phyloP scores from a whole-genome alignment of 2,329 filamentous ascomycete genomes.

The Venturia nashicola region DNA sequence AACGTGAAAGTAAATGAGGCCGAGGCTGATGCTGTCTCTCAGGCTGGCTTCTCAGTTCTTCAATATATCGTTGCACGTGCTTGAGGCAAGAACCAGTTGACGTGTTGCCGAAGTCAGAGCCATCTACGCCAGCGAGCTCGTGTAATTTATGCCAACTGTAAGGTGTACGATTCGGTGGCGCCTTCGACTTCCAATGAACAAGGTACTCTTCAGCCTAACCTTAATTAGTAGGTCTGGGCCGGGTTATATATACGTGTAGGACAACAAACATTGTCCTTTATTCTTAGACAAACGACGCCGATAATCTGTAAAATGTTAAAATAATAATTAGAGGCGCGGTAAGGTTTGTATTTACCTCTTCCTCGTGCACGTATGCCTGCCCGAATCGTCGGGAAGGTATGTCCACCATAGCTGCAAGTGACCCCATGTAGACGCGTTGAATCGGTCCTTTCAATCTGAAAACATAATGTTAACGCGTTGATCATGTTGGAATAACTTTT shows the following conservation, averaged over 20 bases:
- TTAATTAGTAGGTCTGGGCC: constrained; percentile 11
- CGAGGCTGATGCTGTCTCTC: neutral
- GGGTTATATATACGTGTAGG: neutral
- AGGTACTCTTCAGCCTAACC: constrained; percentile 30
- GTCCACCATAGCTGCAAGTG: constrained; percentile 2
- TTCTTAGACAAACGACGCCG: neutral
- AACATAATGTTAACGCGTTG: neutral
- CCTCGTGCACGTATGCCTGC: constrained; percentile 15
- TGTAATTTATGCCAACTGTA: constrained; percentile 31
- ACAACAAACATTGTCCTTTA: neutral
- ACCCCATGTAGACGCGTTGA: neutral
- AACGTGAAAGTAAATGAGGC: neutral
- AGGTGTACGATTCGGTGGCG: constrained; percentile 15
- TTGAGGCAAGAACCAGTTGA: constrained; percentile 20
- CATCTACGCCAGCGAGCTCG: constrained; percentile 20
- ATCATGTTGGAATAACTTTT: neutral
- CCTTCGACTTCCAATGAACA: constrained; percentile 24
- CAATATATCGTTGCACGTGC: constrained; percentile 31
- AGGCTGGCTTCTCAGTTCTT: constrained; percentile 11
- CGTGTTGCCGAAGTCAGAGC: neutral
- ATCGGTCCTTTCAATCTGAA: neutral
- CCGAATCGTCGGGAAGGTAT: neutral
- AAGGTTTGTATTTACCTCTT: constrained; percentile 15
- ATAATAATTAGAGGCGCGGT: too few relatives aligned
- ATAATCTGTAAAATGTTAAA: neutral